phyloP scores from a whole-genome alignment of 2,329 filamentous ascomycete species.

The Fusarium sp. region DNA sequence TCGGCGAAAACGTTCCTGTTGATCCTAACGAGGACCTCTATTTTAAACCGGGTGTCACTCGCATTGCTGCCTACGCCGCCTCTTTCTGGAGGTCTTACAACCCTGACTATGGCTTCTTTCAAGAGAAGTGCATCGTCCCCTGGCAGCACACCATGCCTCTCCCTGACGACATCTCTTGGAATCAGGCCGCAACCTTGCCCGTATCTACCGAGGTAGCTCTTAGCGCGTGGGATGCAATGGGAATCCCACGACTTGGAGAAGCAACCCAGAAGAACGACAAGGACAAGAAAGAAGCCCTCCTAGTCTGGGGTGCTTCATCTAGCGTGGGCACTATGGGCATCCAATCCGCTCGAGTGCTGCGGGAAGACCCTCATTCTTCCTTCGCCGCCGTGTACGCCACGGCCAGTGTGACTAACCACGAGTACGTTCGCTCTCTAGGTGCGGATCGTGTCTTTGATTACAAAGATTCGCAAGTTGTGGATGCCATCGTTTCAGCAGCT shows the following conservation, averaged over 20 bases:
- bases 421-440: slow-evolving; percentile 50
- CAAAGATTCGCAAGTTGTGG: slow-evolving; percentile 45
- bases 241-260: slow-evolving; percentile 43
- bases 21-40: slow-evolving; percentile 12
- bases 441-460: slow-evolving; percentile 57
- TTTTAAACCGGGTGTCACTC: slow-evolving; percentile 50
- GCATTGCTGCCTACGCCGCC: slow-evolving; percentile 53
- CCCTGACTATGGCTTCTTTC: slow-evolving; percentile 61
- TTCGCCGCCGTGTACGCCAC: slow-evolving; percentile 57
- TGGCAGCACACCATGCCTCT: slow-evolving; percentile 54
- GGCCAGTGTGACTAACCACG: slow-evolving; percentile 48
- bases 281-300: slow-evolving; percentile 47
- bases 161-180: slow-evolving; percentile 52
- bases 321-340: slow-evolving; percentile 59
- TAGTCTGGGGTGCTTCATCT: slow-evolving; percentile 59
- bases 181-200: slow-evolving; percentile 54
- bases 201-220: slow-evolving; percentile 53
- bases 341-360: slow-evolving; percentile 52
- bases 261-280: background rate
- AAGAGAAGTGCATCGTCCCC: slow-evolving; percentile 55
- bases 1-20: slow-evolving; percentile 53
- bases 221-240: slow-evolving; percentile 54
- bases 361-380: slow-evolving; percentile 46
- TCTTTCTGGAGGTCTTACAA: slow-evolving; percentile 55
- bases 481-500: slow-evolving; percentile 51